Conservation (phyloP, 805 yeast genomes). For the Metschnikowia rubicola region DNA sequence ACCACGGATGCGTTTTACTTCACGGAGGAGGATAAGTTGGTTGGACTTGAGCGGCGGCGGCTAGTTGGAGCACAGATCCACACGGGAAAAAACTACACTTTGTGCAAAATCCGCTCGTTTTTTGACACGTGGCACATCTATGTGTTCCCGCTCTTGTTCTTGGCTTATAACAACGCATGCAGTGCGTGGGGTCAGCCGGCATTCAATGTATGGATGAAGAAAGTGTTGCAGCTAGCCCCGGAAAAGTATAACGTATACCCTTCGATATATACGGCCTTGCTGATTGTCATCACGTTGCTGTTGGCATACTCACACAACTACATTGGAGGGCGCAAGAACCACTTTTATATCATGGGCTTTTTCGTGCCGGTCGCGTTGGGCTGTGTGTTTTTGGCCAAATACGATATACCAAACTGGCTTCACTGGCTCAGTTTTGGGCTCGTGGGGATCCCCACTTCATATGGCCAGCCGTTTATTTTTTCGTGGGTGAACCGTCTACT, state of each 20-base stretch:
- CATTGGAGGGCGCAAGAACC: slow-evolving; percentile 31
- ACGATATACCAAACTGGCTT: slow-evolving; percentile 47
- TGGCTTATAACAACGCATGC: slow-evolving; percentile 35
- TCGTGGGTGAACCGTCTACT: slow-evolving; percentile 53
- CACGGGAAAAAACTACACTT: slow-evolving; percentile 38
- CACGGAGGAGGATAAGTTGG: slow-evolving; percentile 26
- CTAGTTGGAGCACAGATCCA: slow-evolving; percentile 35
- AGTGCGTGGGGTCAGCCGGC: slow-evolving; percentile 39
- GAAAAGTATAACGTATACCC: slow-evolving; percentile 41
- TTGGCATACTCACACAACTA: slow-evolving; percentile 37
- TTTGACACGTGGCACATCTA: slow-evolving; percentile 46
- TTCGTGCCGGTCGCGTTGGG: slow-evolving; percentile 41
- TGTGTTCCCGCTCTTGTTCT: slow-evolving; percentile 23
- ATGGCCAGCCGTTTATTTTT: slow-evolving; percentile 56
- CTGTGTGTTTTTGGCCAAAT: slow-evolving; percentile 40
- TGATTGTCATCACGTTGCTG: slow-evolving; percentile 35
- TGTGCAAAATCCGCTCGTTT: slow-evolving; percentile 36
- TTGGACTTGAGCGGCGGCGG: slow-evolving; percentile 43
- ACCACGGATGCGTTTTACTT: slow-evolving; percentile 33
- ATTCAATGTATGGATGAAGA: slow-evolving; percentile 44
- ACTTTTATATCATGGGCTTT: slow-evolving; percentile 33
- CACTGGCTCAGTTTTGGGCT: slow-evolving; percentile 51
- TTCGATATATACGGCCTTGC: slow-evolving; percentile 35
- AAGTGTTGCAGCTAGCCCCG: slow-evolving; percentile 28
- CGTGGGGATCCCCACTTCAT: slow-evolving; percentile 44